Evolutionary conservation across 139 green algal genomes (phyloP).

Genomic region (Spirogloea muscicola): DNA sequence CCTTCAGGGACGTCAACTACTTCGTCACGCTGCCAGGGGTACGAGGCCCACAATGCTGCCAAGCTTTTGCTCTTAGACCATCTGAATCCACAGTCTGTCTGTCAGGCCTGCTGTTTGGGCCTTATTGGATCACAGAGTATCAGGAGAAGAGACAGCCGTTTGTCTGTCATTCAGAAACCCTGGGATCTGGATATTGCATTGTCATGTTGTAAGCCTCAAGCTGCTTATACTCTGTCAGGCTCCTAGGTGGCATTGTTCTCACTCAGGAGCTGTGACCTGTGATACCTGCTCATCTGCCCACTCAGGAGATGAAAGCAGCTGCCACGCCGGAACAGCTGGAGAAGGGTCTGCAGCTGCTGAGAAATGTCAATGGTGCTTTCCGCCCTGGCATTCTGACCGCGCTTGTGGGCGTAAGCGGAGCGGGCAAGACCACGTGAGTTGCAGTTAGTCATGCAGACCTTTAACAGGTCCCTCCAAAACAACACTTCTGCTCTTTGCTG

Average conservation of each 20-base stretch:
- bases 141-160: too few relatives aligned
- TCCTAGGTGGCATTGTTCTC: neutral
- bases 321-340: conserved; percentile 13
- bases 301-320: conserved; percentile 29
- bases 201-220: too few relatives aligned
- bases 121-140: too few relatives aligned
- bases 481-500: too few relatives aligned
- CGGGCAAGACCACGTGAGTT: conserved; percentile 44
- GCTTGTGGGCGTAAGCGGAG: conserved; percentile 11
- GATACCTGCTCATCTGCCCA: neutral
- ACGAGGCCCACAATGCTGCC: neutral
- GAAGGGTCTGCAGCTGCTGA: conserved; percentile 25
- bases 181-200: too few relatives aligned
- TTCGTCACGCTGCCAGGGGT: conserved; percentile 28
- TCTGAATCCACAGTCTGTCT: too few relatives aligned
- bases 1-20: conserved; percentile 47
- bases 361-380: conserved; percentile 32
- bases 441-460: too few relatives aligned
- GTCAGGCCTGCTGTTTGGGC: too few relatives aligned
- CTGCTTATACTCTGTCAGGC: neutral
- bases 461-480: too few relatives aligned
- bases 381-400: conserved; percentile 3
- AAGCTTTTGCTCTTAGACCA: neutral
- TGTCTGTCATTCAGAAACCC: too few relatives aligned
- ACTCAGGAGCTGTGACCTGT: neutral